These are phyloP conservation scores for Mortierella hygrophila DNA, from an alignment of 192 early-diverging fungal species.

Conservation along the genomic window DNA sequence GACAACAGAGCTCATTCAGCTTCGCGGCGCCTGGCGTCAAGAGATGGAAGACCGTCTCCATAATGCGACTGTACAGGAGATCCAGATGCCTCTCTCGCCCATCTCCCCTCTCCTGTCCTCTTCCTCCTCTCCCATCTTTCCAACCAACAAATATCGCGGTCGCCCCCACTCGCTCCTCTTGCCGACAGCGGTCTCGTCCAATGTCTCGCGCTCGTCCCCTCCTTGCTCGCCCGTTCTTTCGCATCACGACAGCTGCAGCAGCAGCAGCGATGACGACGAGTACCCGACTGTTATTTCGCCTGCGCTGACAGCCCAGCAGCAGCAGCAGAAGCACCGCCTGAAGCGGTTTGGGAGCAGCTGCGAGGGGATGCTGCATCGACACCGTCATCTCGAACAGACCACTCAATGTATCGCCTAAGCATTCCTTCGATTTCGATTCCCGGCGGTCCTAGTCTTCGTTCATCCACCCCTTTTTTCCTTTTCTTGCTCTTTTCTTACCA, in stretches of 20 bases:
- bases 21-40: conserved; percentile 41
- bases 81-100: conserved; percentile 1
- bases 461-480: background rate
- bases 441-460: background rate
- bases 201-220: conserved; percentile 19
- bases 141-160: conserved; percentile 1
- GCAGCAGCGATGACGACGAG: conserved; percentile 45
- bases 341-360: conserved; percentile 34
- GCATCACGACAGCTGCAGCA: conserved; percentile 43
- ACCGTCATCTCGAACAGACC: conserved; percentile 33
- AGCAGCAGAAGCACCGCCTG: conserved; percentile 33
- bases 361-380: conserved; percentile 39
- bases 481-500: background rate
- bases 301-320: conserved; percentile 29
- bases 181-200: background rate
- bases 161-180: conserved; percentile 28
- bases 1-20: conserved; percentile 42
- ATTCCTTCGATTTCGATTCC: background rate
- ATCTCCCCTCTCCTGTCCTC: background rate
- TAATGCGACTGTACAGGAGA: background rate
- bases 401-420: conserved; percentile 33
- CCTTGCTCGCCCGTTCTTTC: conserved; percentile 52
- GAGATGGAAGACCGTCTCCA: conserved; percentile 34
- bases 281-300: conserved; percentile 9
- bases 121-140: background rate